Percentiles rank a stretch among this genome's conserved stretches.
Evolutionary conservation across 208 protist genomes (phyloP).

Genomic region (Tetramitus jugosus): DNA sequence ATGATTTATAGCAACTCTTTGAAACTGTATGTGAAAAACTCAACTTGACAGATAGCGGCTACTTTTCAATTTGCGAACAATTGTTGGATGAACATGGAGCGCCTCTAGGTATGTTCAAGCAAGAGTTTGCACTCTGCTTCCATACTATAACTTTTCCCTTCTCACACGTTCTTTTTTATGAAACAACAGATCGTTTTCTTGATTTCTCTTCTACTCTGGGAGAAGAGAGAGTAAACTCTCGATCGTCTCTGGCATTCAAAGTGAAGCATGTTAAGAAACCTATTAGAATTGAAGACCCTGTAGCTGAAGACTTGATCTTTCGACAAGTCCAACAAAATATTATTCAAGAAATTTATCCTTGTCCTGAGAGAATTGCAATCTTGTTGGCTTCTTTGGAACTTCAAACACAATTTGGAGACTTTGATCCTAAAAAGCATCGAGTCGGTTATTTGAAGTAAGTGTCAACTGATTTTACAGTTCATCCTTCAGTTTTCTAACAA

Average conservation of each 20-base stretch:
- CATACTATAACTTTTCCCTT: too few species aligned
- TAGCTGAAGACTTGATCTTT: slow-evolving; percentile 44
- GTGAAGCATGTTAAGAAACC: slow-evolving; percentile 9
- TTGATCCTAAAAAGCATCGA: slow-evolving; percentile 29
- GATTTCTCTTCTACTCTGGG: not conserved
- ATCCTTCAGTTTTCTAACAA: too few species aligned
- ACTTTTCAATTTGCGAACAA: slow-evolving; percentile 19
- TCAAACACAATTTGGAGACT: slow-evolving; percentile 41
- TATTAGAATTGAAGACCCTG: not conserved
- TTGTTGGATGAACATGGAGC: not conserved
- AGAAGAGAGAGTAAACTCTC: not conserved
- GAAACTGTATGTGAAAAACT: slow-evolving; percentile 7
- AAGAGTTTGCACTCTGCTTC: too few species aligned
- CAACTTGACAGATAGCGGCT: not conserved
- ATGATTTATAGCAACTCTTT: not conserved
- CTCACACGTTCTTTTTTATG: not conserved
- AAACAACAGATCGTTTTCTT: slow-evolving; percentile 1
- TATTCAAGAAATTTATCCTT: slow-evolving; percentile 40
- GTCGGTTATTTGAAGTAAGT: slow-evolving; percentile 26
- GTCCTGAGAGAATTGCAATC: slow-evolving; percentile 41
- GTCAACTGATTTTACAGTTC: not conserved
- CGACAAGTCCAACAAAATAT: slow-evolving; percentile 41
- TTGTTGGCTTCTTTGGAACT: slow-evolving; percentile 37
- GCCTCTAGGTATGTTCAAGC: slow-evolving; percentile 15
- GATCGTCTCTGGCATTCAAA: not conserved